Percentiles rank a stretch among this genome's conserved stretches.
These are phyloP conservation scores for Fusarium sp. DNA, from an alignment of 2,329 filamentous ascomycete genomes.

Conservation along the genomic window DNA sequence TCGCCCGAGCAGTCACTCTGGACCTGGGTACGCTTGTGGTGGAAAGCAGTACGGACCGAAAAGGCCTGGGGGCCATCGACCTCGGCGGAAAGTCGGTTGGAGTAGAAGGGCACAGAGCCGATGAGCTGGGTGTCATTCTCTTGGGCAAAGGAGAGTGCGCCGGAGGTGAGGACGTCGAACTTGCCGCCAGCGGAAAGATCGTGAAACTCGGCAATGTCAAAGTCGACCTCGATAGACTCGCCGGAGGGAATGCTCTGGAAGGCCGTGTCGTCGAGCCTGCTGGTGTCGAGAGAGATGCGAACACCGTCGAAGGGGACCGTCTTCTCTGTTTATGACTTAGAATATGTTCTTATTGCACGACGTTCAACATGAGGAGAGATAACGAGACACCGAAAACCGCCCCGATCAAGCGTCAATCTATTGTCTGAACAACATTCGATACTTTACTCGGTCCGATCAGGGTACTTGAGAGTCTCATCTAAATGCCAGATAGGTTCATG, in stretches of 20 bases:
- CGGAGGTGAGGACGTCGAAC: constrained; percentile 70
- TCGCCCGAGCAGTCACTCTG: constrained; percentile 69
- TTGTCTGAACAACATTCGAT: no score
- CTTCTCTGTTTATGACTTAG: constrained; percentile 47
- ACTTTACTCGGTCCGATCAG: no score
- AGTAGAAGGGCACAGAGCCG: constrained; percentile 70
- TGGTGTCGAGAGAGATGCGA: constrained; percentile 64
- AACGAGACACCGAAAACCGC: not conserved
- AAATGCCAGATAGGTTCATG: not conserved
- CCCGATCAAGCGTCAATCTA: no score
- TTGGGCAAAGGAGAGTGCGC: constrained; percentile 70
- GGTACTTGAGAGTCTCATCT: no score
- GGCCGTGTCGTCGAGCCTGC: constrained; percentile 61
- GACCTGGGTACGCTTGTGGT: constrained; percentile 66
- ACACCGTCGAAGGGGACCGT: constrained; percentile 68
- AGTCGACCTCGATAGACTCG: constrained; percentile 66
- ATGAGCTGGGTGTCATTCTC: constrained; percentile 67
- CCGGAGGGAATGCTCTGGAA: constrained; percentile 66
- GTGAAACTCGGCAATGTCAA: constrained; percentile 71
- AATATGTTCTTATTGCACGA: no score
- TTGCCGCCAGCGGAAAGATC: constrained; percentile 66
- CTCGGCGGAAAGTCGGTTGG: constrained; percentile 71
- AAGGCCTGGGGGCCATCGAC: constrained; percentile 71
- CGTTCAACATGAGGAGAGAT: not conserved
- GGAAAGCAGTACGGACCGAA: constrained; percentile 63